Evolutionary conservation across 768 basidiomycete species (phyloP).

Genomic region (Tylopilus vinaceipallidus): DNA sequence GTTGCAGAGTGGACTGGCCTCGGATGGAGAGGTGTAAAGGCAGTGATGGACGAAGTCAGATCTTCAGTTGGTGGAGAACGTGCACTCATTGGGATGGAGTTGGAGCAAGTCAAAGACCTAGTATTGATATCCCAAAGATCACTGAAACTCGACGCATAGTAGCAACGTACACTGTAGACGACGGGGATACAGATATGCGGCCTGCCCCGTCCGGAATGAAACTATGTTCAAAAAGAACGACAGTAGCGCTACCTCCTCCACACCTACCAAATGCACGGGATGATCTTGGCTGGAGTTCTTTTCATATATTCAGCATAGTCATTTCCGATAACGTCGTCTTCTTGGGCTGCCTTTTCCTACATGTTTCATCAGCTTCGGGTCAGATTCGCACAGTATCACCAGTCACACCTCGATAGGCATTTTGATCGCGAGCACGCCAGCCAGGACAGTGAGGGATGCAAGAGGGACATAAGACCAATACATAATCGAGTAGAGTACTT

Average conservation of each 20-base stretch:
- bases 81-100: conserved; percentile 40
- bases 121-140: conserved; percentile 36
- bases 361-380: neutral
- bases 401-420: conserved; percentile 34
- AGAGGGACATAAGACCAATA: conserved; percentile 38
- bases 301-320: conserved; percentile 34
- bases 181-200: neutral
- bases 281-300: conserved; percentile 27
- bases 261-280: conserved; percentile 32
- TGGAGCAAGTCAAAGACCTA: conserved; percentile 40
- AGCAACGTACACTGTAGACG: conserved; percentile 7
- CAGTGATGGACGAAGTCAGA: conserved; percentile 52
- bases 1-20: conserved; percentile 57
- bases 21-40: conserved; percentile 46
- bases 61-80: conserved; percentile 44
- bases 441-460: conserved; percentile 22
- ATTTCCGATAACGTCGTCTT: conserved; percentile 19
- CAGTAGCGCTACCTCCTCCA: neutral
- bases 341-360: conserved; percentile 31
- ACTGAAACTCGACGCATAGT: conserved; percentile 17
- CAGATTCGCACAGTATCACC: neutral
- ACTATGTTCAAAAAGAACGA: neutral
- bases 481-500: conserved; percentile 24
- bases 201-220: neutral
- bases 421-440: conserved; percentile 29